Evolutionary conservation across 1,139 yeast species (phyloP).

Genomic region (Yamadazyma siamensis): DNA sequence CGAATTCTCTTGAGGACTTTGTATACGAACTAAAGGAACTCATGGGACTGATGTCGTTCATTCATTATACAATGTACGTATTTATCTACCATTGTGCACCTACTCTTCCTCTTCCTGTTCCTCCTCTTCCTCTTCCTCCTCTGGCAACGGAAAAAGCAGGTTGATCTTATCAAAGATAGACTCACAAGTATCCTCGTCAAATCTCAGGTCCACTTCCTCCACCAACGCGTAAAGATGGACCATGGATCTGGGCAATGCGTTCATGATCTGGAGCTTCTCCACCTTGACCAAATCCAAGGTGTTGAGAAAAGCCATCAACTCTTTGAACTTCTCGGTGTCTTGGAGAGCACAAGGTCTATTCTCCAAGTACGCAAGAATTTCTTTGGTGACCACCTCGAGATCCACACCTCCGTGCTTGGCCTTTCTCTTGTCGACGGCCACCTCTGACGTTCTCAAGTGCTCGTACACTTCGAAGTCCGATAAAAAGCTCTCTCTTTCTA

Average conservation of each 20-base stretch:
- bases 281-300: slow-evolving; percentile 66
- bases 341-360: slow-evolving; percentile 45
- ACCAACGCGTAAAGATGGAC: slow-evolving; percentile 76
- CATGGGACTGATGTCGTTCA: too few relatives aligned
- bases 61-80: too few relatives aligned
- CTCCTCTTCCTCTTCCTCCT: slow-evolving; percentile 32
- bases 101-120: slow-evolving; percentile 20
- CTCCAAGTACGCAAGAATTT: slow-evolving; percentile 48
- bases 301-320: slow-evolving; percentile 51
- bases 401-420: slow-evolving; percentile 36
- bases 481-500: slow-evolving; percentile 58
- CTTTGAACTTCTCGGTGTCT: slow-evolving; percentile 45
- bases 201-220: slow-evolving; percentile 89
- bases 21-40: too few relatives aligned
- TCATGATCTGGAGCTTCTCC: slow-evolving; percentile 81
- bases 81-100: too few relatives aligned
- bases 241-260: slow-evolving; percentile 73
- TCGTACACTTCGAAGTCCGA: slow-evolving; percentile 70
- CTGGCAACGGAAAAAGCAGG: slow-evolving; percentile 46
- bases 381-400: slow-evolving; percentile 69
- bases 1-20: too few relatives aligned
- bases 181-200: slow-evolving; percentile 59
- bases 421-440: slow-evolving; percentile 29
- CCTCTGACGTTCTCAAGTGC: slow-evolving; percentile 58
- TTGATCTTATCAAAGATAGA: slow-evolving; percentile 49